Evolutionary conservation across 192 early-diverging fungal species (phyloP).

Genomic region (Piromyces finnis): DNA sequence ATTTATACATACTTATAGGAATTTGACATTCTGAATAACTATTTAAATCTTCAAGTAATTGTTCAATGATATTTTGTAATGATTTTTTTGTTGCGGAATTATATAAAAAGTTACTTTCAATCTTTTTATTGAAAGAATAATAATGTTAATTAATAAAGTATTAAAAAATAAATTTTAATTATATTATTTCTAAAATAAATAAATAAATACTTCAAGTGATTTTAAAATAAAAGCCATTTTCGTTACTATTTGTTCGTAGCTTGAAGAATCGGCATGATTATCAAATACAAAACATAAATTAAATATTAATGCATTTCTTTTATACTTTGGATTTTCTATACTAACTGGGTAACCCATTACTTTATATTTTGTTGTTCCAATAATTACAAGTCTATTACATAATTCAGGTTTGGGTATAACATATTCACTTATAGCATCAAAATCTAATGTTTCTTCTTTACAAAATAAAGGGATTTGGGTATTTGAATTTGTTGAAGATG

Average conservation of each 20-base stretch:
- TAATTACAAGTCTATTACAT: conserved; percentile 54
- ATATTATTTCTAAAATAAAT: too few species aligned
- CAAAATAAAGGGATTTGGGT: background rate
- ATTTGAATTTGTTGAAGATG: background rate
- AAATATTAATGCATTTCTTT: conserved; percentile 71
- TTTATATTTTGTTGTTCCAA: conserved; percentile 47
- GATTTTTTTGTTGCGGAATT: conserved; percentile 15
- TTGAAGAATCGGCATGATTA: conserved; percentile 45
- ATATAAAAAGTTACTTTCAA: conserved; percentile 38
- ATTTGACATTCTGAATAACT: conserved; percentile 74
- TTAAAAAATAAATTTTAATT: too few species aligned
- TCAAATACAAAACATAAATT: conserved; percentile 94
- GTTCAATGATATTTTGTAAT: conserved; percentile 64
- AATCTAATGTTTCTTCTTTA: conserved; percentile 29
- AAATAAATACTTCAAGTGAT: conserved; percentile 50
- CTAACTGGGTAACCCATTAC: conserved; percentile 57
- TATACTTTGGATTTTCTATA: conserved; percentile 49
- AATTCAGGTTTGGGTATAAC: conserved; percentile 68
- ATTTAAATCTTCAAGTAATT: conserved; percentile 72
- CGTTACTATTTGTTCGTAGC: conserved; percentile 74
- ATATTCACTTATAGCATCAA: conserved; percentile 61
- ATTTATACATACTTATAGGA: conserved; percentile 40
- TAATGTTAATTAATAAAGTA: too few species aligned
- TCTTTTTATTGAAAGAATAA: conserved; percentile 6
- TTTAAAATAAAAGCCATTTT: conserved; percentile 69